Conservation (phyloP, 768 basidiomycete genomes). For the Suillus clintonianus region DNA sequence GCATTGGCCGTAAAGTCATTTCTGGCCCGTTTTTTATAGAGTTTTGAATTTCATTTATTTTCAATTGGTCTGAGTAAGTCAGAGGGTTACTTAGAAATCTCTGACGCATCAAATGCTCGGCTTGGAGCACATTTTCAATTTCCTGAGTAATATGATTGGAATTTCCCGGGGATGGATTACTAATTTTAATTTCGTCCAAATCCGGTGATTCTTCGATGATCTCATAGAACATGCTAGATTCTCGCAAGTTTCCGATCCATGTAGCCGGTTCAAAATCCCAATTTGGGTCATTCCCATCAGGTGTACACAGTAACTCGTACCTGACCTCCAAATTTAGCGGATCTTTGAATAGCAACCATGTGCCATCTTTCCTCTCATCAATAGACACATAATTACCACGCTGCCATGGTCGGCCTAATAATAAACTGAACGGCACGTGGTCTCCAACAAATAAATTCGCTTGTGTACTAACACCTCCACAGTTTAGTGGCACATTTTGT, state of each 20-base stretch:
- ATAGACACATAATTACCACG: conserved; percentile 24
- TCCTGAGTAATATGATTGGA: too few species aligned
- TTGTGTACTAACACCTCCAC: conserved; percentile 19
- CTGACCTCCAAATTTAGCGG: background rate
- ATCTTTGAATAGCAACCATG: conserved; percentile 27
- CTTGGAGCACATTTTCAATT: too few species aligned
- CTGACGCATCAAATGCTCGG: too few species aligned
- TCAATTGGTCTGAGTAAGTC: too few species aligned
- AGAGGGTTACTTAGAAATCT: too few species aligned
- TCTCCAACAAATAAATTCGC: conserved; percentile 25
- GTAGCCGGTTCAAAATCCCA: conserved; percentile 1
- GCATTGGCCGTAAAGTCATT: too few species aligned
- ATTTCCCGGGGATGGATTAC: too few species aligned
- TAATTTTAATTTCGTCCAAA: too few species aligned
- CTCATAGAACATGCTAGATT: too few species aligned
- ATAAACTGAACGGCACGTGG: conserved; percentile 17
- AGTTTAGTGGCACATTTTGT: conserved; percentile 17
- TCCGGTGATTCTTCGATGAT: too few species aligned
- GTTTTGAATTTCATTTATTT: too few species aligned
- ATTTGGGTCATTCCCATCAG: background rate
- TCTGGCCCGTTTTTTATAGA: too few species aligned
- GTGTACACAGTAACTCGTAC: conserved; percentile 16
- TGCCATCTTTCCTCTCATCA: conserved; percentile 26
- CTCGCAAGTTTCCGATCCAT: background rate
- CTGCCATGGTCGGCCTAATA: conserved; percentile 28